These are phyloP conservation scores for Xerocomus spinulosus DNA, from an alignment of 768 basidiomycete genomes.

Conservation along the genomic window DNA sequence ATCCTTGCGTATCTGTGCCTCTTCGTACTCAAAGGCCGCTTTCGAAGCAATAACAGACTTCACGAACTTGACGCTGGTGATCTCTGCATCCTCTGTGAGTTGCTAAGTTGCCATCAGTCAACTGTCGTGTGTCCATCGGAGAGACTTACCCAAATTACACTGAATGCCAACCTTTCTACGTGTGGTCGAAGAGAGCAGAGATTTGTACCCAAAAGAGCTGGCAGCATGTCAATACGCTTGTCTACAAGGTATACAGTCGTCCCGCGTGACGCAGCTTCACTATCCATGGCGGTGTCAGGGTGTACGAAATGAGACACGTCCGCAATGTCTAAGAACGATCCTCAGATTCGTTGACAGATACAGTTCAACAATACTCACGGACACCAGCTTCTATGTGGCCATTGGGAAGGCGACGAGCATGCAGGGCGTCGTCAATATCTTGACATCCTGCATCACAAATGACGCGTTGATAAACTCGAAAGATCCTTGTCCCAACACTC, in stretches of 20 bases:
- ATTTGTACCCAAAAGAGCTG: conserved; percentile 89
- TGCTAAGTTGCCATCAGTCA: conserved; percentile 49
- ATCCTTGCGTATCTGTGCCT: conserved; percentile 91
- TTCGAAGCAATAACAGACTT: conserved; percentile 98
- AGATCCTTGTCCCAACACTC: conserved; percentile 9
- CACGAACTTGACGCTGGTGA: conserved; percentile 84
- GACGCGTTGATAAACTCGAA: neutral
- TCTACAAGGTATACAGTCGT: conserved; percentile 98
- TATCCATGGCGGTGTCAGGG: conserved; percentile 93
- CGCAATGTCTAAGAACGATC: conserved; percentile 71
- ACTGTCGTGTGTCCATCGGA: neutral
- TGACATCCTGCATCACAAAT: conserved; percentile 66
- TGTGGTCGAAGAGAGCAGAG: conserved; percentile 88
- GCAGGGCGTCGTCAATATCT: conserved; percentile 97
- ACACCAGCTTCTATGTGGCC: conserved; percentile 97
- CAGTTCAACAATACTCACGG: conserved; percentile 55
- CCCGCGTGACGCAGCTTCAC: conserved; percentile 90
- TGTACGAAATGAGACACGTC: conserved; percentile 97
- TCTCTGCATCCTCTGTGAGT: conserved; percentile 82
- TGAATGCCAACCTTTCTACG: conserved; percentile 94
- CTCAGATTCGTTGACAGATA: neutral
- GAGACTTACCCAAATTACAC: conserved; percentile 80
- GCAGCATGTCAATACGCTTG: conserved; percentile 98
- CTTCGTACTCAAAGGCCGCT: conserved; percentile 94
- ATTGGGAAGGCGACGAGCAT: conserved; percentile 81